Conservation (phyloP, 768 basidiomycete genomes). For the Butyriboletus loyo region DNA sequence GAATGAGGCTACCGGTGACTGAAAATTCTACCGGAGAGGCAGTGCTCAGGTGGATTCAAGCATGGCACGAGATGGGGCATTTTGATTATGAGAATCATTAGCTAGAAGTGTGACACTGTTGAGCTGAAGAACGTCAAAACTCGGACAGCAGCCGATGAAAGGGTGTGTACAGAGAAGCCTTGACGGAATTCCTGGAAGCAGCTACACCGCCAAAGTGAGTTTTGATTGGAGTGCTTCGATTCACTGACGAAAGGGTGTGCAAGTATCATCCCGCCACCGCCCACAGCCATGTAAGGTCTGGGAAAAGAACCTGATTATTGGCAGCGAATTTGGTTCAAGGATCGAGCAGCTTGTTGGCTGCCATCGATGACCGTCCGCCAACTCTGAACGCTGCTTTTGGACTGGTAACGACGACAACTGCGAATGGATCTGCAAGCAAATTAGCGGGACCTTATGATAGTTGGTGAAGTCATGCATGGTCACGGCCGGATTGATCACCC, state of each 20-base stretch:
- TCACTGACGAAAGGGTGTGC: not conserved
- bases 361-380: not conserved
- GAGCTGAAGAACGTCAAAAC: not conserved
- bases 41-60: not conserved
- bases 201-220: not conserved
- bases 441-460: not conserved
- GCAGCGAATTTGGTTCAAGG: not conserved
- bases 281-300: not conserved
- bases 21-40: slow-evolving; percentile 1
- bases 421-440: not conserved
- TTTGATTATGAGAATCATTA: not conserved
- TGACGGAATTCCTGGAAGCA: not conserved
- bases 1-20: slow-evolving; percentile 3
- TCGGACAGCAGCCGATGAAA: not conserved
- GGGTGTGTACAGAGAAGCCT: not conserved
- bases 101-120: no score
- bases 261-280: not conserved
- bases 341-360: not conserved
- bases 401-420: not conserved
- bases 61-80: not conserved
- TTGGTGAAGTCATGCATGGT: not conserved
- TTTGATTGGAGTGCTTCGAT: not conserved
- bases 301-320: not conserved
- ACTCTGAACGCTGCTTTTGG: not conserved
- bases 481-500: not conserved